Percentiles rank a stretch among this genome's conserved stretches.
Evolutionary conservation across 2,329 filamentous ascomycete species (phyloP).

Genomic region (Apiospora arundinis): DNA sequence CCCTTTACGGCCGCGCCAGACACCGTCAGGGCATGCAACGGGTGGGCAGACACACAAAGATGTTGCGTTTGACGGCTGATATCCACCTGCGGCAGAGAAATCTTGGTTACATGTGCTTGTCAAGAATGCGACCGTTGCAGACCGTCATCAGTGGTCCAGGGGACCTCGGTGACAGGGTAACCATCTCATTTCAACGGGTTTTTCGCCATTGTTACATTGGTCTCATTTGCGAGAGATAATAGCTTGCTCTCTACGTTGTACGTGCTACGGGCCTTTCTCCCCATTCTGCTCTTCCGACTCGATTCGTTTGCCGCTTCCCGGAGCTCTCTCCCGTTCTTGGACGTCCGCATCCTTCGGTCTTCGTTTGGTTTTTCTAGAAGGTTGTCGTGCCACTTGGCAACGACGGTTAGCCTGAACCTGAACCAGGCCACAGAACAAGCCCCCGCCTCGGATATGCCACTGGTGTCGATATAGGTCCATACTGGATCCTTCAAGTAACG

Average conservation of each 20-base stretch:
- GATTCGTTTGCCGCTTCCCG: background rate
- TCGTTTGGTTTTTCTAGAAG: slow-evolving; percentile 3
- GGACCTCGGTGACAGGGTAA: background rate
- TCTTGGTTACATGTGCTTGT: background rate
- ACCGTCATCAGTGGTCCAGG: background rate
- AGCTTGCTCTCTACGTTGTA: background rate
- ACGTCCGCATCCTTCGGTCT: background rate
- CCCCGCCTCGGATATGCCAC: background rate
- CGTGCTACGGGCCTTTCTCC: background rate
- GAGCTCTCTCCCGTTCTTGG: background rate
- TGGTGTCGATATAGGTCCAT: background rate
- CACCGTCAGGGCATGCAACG: background rate
- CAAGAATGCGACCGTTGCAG: slow-evolving; percentile 12
- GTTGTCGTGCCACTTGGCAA: background rate
- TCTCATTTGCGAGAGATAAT: slow-evolving; percentile 13
- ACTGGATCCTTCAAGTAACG: background rate
- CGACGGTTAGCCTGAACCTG: background rate
- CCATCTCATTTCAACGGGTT: slow-evolving; percentile 7
- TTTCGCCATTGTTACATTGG: slow-evolving; percentile 14
- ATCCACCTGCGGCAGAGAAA: slow-evolving; percentile 8
- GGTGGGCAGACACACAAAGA: background rate
- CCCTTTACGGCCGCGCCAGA: background rate
- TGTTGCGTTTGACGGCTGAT: slow-evolving; percentile 2
- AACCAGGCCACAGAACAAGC: background rate
- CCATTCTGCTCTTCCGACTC: background rate